phyloP scores from a whole-genome alignment of 2,329 filamentous ascomycete species.

The Fusarium sp. region DNA sequence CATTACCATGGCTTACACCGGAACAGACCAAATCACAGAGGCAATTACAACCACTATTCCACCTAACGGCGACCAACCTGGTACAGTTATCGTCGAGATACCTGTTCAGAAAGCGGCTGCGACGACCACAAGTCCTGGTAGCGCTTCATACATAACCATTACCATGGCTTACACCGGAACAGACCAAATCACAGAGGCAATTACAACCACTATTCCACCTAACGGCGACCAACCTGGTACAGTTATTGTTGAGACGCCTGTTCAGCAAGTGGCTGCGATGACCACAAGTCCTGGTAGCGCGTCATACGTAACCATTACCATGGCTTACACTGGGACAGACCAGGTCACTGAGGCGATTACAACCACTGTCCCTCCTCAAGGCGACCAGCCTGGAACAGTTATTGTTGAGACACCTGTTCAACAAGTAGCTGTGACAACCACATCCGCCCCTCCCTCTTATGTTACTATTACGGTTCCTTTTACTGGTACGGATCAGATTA shows the following conservation, averaged over 20 bases:
- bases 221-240: background rate
- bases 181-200: slow-evolving; percentile 1
- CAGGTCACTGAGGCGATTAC: slow-evolving; percentile 9
- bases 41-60: slow-evolving; percentile 5
- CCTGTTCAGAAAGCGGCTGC: background rate
- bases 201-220: slow-evolving; percentile 8
- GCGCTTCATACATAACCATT: background rate
- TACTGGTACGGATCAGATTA: slow-evolving; percentile 14
- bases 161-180: slow-evolving; percentile 1
- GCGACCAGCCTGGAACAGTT: slow-evolving; percentile 24
- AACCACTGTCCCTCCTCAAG: slow-evolving; percentile 15
- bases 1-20: background rate
- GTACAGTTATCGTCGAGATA: too few relatives aligned
- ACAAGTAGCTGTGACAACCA: background rate
- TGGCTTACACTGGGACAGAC: slow-evolving; percentile 13
- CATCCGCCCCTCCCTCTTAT: slow-evolving; percentile 6
- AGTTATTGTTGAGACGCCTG: slow-evolving; percentile 14
- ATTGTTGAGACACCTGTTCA: slow-evolving; percentile 19
- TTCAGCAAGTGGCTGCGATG: background rate
- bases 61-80: background rate
- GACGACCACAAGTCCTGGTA: background rate
- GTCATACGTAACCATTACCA: slow-evolving; percentile 12
- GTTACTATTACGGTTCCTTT: slow-evolving; percentile 18
- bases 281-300: background rate
- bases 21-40: slow-evolving; percentile 2